Evolutionary conservation across 495 filamentous ascomycete genomes (phyloP), one percentile per base, ranked within the genome.

Genomic region (Hypoxylon rickii): DNA sequence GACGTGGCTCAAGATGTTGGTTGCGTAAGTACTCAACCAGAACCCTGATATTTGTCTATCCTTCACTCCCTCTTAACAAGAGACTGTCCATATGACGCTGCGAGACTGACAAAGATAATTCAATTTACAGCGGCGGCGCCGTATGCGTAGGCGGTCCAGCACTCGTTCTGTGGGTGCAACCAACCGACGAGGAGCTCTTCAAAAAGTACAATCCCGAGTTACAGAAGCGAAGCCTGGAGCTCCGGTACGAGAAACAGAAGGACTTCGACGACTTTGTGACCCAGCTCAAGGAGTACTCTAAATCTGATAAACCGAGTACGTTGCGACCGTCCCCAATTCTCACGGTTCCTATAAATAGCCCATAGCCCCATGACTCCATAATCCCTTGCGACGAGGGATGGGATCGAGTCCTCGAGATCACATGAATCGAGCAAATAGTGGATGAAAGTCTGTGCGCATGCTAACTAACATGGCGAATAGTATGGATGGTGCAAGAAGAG

Each of bases 191-290:
- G 69, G 92, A 97, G 73, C 78, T 97, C 7, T 89, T 96, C 76
- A 66, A 92, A 79, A 84, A 79, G 70, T 97, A 96, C 76, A 97
- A 92, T 69, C 92, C 93, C 1, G 94, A 97, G 11, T 82, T 97
- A 3, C 89, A 93, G 68, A 89, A 88, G 70, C 82, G 86, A 60
- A 89, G 88, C 45, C 73, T 92, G 1, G 89, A 90, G 65, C 79
- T 87, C 44, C 82, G 92, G 21, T 76, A 86, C 38, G 81, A 84
- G 58, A 81, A 79, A 46, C 83, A 90, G 58, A 79, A 95, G 73
- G 91, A 96, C 17, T 93, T 96, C 67, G 87, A 95, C 62, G 83
- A 92, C 49, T 97, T 95, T 64, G 86, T 97, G 24, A 78, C 53
- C 19, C 85, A 84, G 60, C 72, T 98, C 67, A 96, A 92, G 79